Evolutionary conservation across 2,329 filamentous ascomycete species (phyloP), one percentile per base, ranked within the genome.

Genomic region (Penicillium thymicola): DNA sequence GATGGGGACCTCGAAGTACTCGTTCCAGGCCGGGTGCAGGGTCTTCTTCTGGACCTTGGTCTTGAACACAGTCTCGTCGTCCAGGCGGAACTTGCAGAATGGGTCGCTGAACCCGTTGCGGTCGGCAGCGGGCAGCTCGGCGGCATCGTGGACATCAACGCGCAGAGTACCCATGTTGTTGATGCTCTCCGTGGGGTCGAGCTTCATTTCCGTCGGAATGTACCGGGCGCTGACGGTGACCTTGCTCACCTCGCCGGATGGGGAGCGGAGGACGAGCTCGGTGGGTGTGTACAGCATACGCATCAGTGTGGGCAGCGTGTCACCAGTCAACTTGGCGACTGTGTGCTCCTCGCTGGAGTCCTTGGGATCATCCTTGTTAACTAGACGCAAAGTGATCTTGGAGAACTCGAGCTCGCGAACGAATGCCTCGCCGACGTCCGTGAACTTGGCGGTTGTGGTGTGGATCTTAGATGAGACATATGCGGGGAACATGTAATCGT

Each of bases 331-430:
- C 63, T 89, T 92, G 13, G 92, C 90, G 64, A 97, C 81, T 30
- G 89, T 86, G 61, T 90, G 81, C 42, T 96, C 88, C 51, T 89
- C 83, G 51, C 77, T 75, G 16, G 83, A 86, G 23, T 86, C 85
- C 60, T 87, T 86, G 66, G 84, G 85, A 63, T 96, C 89, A 16
- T 85, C 81, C 71, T 92, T 91, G 68, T 93, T 89, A 42, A 91
- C 86, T 46, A 97, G 82, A 55, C 92, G 89, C 62, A 99, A 82
- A 0, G 92, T 97, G 57, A 99, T 85, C 63, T 89, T 89, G 3
- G 94, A 99, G 66, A 97, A 92, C 62, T 99, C 95, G n/a, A 99
- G 82, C 74, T 99, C 94, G 59, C 94, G 90, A 58, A 99, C 89
- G 75, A 99, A 92, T 52, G 92, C 94, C 75, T 99, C 94, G 47